Evolutionary conservation across 495 filamentous ascomycete species (phyloP), one percentile per base, ranked within the genome.

Genomic region (Lichina pygmaea): DNA sequence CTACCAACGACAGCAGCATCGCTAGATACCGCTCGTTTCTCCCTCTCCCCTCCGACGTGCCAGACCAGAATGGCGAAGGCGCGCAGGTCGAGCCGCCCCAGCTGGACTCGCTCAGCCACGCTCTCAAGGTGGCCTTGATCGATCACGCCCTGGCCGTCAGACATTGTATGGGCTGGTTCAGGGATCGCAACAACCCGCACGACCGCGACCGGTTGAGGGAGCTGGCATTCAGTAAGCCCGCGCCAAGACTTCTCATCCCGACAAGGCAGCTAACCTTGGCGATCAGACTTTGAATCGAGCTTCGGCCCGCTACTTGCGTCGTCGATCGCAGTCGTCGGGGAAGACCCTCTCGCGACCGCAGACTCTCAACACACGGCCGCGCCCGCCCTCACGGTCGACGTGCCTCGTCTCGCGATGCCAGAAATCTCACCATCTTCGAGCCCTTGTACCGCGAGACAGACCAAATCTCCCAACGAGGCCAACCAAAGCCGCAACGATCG

Each of bases 71-170:
- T 34, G 63, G 68, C 6, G 57, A 62, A 32, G 60, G 63, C 11
- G 63, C 64, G 5, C 66, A 69, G 7, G 62, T 65, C 8, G 64
- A 66, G 46, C 58, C 65, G 34, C 51, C 60, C 10, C 60, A 68
- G 39, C 56, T 80, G 7, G 68, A 75, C 51, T 69, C 74, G 2
- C 66, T 93, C 58, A 72, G 86, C 51, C 83, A 77, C 50, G 84
- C 91, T 15, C 73, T 97, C 44, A 77, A 75, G 50, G 76, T 81
- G 48, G 82, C 83, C 15, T 66, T 97, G 38, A 67, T 91, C 43
- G 89, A 97, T 54, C 86, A 97, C 54, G 83, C 83, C 6, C 67
- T 85, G 39, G 72, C 77, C 50, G 73, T 95, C 55, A 86, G 86
- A 62, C 74, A 82, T 47, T 84, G 81, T 51, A 56, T 97, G 44